Conservation (phyloP, 1,284 basidiomycete species). For the Microbotryomycetes sp. region DNA sequence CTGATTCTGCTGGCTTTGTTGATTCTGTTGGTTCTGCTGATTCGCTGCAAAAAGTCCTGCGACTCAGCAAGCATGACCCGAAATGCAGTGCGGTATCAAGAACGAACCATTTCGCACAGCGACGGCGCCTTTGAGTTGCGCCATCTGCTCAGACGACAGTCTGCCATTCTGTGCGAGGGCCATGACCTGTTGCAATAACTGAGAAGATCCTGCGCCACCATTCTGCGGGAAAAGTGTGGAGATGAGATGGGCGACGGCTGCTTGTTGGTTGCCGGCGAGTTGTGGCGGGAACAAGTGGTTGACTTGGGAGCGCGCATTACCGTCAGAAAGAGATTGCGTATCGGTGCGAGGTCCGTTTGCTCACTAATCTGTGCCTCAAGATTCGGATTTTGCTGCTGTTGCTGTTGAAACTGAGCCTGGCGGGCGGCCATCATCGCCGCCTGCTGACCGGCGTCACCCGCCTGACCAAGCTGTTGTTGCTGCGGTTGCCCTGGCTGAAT, state of each 20-base stretch:
- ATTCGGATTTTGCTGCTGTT: not conserved
- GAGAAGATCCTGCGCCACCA: slow-evolving; percentile 5
- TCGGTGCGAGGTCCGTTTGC: not conserved
- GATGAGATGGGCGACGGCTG: slow-evolving; percentile 23
- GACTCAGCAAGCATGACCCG: not conserved
- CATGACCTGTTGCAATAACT: slow-evolving; percentile 25
- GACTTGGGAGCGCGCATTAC: not conserved
- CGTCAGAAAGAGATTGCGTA: slow-evolving; percentile 33
- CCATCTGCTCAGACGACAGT: slow-evolving; percentile 26
- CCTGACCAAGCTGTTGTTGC: not conserved
- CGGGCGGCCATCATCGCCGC: slow-evolving; percentile 4
- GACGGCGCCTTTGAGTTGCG: slow-evolving; percentile 20
- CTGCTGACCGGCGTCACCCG: not conserved
- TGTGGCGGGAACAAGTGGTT: slow-evolving; percentile 27
- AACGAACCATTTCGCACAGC: slow-evolving; percentile 11
- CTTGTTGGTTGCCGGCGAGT: slow-evolving; percentile 16
- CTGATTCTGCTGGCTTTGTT: not conserved
- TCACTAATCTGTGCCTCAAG: not conserved
- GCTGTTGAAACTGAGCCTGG: slow-evolving; percentile 9
- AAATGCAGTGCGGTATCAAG: not conserved
- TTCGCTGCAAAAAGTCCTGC: not conserved
- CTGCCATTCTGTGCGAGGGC: slow-evolving; percentile 20
- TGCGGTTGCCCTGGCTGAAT: not conserved
- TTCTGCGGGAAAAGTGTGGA: slow-evolving; percentile 27
- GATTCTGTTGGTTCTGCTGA: slow-evolving; percentile 1